Evolutionary conservation across 192 early-diverging fungal species (phyloP).

Genomic region (Coemansia sp.): DNA sequence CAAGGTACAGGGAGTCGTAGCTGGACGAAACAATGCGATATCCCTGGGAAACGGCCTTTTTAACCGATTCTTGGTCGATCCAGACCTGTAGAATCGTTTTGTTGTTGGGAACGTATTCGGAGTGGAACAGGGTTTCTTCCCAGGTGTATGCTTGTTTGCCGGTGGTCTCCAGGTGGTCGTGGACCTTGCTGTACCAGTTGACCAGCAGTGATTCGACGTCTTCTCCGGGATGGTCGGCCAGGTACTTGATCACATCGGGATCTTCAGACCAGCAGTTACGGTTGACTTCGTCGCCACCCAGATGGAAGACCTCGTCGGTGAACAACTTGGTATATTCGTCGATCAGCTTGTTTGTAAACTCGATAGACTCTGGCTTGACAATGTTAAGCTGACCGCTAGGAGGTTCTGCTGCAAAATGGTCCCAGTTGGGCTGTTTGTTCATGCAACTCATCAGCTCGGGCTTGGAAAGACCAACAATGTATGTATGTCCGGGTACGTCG

Average conservation of each 20-base stretch:
- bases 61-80: conserved; percentile 59
- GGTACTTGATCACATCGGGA: conserved; percentile 31
- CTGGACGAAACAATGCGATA: conserved; percentile 62
- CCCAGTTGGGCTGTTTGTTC: conserved; percentile 61
- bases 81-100: conserved; percentile 68
- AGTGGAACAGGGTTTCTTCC: conserved; percentile 70
- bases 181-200: conserved; percentile 58
- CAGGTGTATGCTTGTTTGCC: conserved; percentile 72
- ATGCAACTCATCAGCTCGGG: conserved; percentile 64
- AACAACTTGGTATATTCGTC: conserved; percentile 68
- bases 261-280: conserved; percentile 66
- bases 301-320: conserved; percentile 69
- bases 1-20: conserved; percentile 67
- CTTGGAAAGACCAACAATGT: conserved; percentile 53
- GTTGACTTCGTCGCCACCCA: conserved; percentile 77
- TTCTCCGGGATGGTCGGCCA: conserved; percentile 27
- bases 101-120: conserved; percentile 56
- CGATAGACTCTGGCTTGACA: conserved; percentile 60
- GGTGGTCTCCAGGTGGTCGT: conserved; percentile 55
- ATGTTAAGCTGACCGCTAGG: conserved; percentile 84
- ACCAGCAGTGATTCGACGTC: conserved; percentile 31
- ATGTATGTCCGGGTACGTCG: conserved; percentile 81
- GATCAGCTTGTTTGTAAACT: conserved; percentile 66
- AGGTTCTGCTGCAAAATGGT: conserved; percentile 68
- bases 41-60: conserved; percentile 56